Conservation (phyloP, 768 basidiomycete genomes). For the Suillus luteus region DNA sequence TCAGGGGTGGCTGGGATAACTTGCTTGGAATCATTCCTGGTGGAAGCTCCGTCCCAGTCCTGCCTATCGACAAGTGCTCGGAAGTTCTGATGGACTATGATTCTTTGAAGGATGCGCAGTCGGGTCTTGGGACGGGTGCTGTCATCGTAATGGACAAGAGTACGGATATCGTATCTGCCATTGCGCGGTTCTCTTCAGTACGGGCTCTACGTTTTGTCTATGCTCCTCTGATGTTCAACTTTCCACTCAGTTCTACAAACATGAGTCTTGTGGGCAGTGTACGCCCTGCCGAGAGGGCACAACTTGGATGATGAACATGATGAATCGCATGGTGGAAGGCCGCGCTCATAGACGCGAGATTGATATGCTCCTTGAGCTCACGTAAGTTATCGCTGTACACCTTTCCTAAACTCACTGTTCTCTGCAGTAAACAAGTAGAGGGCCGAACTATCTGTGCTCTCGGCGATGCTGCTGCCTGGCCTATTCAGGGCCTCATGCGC, state of each 20-base stretch:
- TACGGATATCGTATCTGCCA: slow-evolving; percentile 92
- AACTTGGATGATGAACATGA: slow-evolving; percentile 99
- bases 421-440: slow-evolving; percentile 86
- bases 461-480: slow-evolving; percentile 98
- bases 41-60: slow-evolving; percentile 90
- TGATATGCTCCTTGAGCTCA: slow-evolving; percentile 96
- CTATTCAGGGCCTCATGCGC: slow-evolving; percentile 96
- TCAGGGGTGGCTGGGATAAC: slow-evolving; percentile 96
- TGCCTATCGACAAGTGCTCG: slow-evolving; percentile 80
- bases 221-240: slow-evolving; percentile 13
- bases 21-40: slow-evolving; percentile 96
- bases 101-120: slow-evolving; percentile 92
- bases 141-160: slow-evolving; percentile 99
- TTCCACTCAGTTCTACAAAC: slow-evolving; percentile 82
- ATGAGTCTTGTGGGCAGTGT: slow-evolving; percentile 97
- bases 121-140: slow-evolving; percentile 97
- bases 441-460: slow-evolving; percentile 96
- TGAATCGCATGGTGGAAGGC: slow-evolving; percentile 94
- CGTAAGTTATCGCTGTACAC: slow-evolving; percentile 49
- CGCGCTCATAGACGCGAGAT: slow-evolving; percentile 92
- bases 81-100: slow-evolving; percentile 99
- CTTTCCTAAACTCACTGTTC: slow-evolving; percentile 9
- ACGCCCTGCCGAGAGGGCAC: slow-evolving; percentile 94
- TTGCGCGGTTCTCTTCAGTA: slow-evolving; percentile 88
- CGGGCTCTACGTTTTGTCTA: background rate